Conservation (phyloP, 2,329 filamentous ascomycete species). For the Stagonosporopsis chrysanthemi region DNA sequence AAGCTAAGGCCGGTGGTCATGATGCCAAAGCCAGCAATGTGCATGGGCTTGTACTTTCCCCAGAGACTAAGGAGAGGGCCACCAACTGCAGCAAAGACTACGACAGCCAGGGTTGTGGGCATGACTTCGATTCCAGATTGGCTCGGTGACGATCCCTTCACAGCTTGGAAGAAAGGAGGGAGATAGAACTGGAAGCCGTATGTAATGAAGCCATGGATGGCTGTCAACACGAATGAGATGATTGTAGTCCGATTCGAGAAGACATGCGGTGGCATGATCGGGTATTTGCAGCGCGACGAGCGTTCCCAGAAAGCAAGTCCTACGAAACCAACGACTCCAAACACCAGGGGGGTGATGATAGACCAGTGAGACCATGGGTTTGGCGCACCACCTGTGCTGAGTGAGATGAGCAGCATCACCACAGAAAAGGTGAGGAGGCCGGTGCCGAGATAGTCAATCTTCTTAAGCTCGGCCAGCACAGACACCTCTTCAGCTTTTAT, state of each 20-base stretch:
- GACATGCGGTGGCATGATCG: slow-evolving; percentile 54
- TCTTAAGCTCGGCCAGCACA: slow-evolving; percentile 28
- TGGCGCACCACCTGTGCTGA: slow-evolving; percentile 55
- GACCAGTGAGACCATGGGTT: slow-evolving; percentile 53
- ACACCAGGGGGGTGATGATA: slow-evolving; percentile 54
- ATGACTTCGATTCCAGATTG: slow-evolving; percentile 39
- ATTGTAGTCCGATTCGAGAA: slow-evolving; percentile 55
- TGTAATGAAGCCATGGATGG: slow-evolving; percentile 41
- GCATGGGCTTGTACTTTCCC: slow-evolving; percentile 40
- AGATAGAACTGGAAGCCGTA: slow-evolving; percentile 41
- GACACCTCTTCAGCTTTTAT: slow-evolving; percentile 21
- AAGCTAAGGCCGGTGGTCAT: slow-evolving; percentile 32
- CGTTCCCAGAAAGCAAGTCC: slow-evolving; percentile 52
- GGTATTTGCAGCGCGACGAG: slow-evolving; percentile 37
- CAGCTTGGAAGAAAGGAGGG: slow-evolving; percentile 41
- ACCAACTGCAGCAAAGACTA: slow-evolving; percentile 31
- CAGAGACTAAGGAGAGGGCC: slow-evolving; percentile 32
- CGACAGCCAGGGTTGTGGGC: slow-evolving; percentile 34
- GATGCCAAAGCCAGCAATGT: slow-evolving; percentile 33
- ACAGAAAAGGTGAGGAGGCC: slow-evolving; percentile 52
- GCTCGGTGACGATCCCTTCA: slow-evolving; percentile 30
- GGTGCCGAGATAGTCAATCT: slow-evolving; percentile 56
- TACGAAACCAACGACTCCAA: slow-evolving; percentile 53
- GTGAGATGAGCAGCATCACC: slow-evolving; percentile 53
- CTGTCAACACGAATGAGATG: slow-evolving; percentile 45